These are phyloP conservation scores for Mycena polygramma DNA, from an alignment of 768 basidiomycete species.

Conservation along the genomic window DNA sequence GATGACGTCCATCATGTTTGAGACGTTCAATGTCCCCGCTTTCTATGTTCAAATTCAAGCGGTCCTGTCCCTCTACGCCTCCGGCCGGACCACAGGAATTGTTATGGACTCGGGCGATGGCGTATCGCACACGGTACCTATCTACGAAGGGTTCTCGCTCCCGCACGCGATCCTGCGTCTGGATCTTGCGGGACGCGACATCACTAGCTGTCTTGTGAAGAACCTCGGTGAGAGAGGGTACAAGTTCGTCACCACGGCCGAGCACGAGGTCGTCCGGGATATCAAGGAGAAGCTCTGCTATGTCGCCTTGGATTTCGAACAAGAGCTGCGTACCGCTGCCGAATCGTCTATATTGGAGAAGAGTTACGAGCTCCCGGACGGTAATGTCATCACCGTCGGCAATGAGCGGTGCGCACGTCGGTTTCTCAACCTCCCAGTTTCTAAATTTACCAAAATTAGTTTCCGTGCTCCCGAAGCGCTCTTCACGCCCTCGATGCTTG, in stretches of 20 bases:
- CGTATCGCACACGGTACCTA: conserved; percentile 77
- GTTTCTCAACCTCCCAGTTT: not conserved
- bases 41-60: conserved; percentile 82
- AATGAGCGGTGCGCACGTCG: conserved; percentile 61
- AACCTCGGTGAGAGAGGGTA: conserved; percentile 78
- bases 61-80: conserved; percentile 76
- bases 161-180: conserved; percentile 78
- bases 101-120: conserved; percentile 55
- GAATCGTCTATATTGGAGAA: conserved; percentile 34
- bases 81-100: conserved; percentile 78
- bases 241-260: conserved; percentile 79
- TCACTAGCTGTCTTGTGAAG: conserved; percentile 71
- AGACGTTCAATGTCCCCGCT: conserved; percentile 80
- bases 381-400: conserved; percentile 81
- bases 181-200: conserved; percentile 74
- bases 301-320: conserved; percentile 32
- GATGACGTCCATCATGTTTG: conserved; percentile 84
- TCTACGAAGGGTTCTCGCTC: conserved; percentile 78
- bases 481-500: conserved; percentile 79
- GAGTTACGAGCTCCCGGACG: conserved; percentile 58
- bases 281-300: conserved; percentile 75
- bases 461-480: conserved; percentile 81
- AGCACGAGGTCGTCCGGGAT: conserved; percentile 81
- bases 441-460: conserved; percentile 22
- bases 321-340: conserved; percentile 26